phyloP scores from a whole-genome alignment of 116 monocot genomes.

The Dioscorea cayenensis region DNA sequence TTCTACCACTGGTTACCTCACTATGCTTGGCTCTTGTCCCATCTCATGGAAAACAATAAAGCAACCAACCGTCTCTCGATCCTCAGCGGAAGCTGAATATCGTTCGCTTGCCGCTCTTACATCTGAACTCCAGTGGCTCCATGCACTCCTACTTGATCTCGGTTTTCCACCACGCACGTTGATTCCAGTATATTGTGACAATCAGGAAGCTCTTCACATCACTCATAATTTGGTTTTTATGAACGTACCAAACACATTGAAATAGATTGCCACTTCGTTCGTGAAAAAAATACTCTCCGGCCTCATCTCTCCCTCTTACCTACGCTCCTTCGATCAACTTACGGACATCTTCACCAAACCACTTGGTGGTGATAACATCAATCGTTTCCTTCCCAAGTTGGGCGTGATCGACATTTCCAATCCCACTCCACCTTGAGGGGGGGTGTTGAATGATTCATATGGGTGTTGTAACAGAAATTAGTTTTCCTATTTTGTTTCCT shows the following conservation, averaged over 20 bases:
- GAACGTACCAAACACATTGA: constrained; percentile 9
- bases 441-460: no score
- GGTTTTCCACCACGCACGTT: background rate
- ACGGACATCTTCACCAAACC: constrained; percentile 1
- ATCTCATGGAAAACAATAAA: background rate
- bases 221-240: constrained; percentile 1
- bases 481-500: no score
- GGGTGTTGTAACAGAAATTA: no score
- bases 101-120: background rate
- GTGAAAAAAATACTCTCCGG: background rate
- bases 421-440: no score
- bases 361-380: background rate
- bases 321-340: background rate
- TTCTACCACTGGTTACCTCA: background rate
- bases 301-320: background rate
- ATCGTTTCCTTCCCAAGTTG: background rate
- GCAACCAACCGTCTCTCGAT: background rate
- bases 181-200: constrained; percentile 5
- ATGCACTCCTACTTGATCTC: no score
- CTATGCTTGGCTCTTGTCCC: background rate
- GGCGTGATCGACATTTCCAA: background rate
- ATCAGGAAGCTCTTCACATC: background rate
- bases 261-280: background rate
- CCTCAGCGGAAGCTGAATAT: constrained; percentile 3
- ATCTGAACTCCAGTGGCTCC: constrained; percentile 1